phyloP scores from a whole-genome alignment of 2,329 filamentous ascomycete species.

The Boeremia exigua region DNA sequence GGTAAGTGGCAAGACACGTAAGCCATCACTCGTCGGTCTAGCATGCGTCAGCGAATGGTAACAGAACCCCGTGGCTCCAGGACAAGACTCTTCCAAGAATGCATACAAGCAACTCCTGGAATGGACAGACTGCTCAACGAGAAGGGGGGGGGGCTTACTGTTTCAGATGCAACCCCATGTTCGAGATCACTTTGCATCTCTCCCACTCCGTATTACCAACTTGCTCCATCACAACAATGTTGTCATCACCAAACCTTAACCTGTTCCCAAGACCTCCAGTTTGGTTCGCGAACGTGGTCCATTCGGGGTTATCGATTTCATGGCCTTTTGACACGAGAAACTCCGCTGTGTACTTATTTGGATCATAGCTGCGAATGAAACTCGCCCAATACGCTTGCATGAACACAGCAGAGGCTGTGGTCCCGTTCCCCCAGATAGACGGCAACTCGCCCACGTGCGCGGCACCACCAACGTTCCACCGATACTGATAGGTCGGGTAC shows the following conservation, averaged over 20 bases:
- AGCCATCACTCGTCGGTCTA: slow-evolving; percentile 6
- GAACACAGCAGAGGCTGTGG: slow-evolving; percentile 35
- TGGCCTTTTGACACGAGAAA: slow-evolving; percentile 25
- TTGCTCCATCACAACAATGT: slow-evolving; percentile 40
- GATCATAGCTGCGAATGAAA: slow-evolving; percentile 50
- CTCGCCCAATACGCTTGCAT: slow-evolving; percentile 53
- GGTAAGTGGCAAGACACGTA: slow-evolving; percentile 6
- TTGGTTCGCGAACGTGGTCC: slow-evolving; percentile 27
- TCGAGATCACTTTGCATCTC: slow-evolving; percentile 32
- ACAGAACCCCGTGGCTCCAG: not conserved
- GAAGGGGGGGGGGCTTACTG: slow-evolving; percentile 35
- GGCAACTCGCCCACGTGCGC: slow-evolving; percentile 47
- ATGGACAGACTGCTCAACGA: not conserved
- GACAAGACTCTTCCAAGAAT: not conserved
- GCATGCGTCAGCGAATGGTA: slow-evolving; percentile 2
- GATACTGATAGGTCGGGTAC: slow-evolving; percentile 53
- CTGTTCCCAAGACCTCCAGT: slow-evolving; percentile 22
- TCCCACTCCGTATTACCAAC: slow-evolving; percentile 29
- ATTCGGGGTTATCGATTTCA: slow-evolving; percentile 31
- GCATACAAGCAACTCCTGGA: not conserved
- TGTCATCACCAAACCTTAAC: slow-evolving; percentile 35
- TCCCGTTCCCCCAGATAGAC: slow-evolving; percentile 49
- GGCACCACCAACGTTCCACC: slow-evolving; percentile 55
- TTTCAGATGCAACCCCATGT: slow-evolving; percentile 36
- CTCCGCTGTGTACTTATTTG: slow-evolving; percentile 46